Base-by-base conservation (phyloP, 768 basidiomycete genomes). In the Boletus sp. region DNA sequence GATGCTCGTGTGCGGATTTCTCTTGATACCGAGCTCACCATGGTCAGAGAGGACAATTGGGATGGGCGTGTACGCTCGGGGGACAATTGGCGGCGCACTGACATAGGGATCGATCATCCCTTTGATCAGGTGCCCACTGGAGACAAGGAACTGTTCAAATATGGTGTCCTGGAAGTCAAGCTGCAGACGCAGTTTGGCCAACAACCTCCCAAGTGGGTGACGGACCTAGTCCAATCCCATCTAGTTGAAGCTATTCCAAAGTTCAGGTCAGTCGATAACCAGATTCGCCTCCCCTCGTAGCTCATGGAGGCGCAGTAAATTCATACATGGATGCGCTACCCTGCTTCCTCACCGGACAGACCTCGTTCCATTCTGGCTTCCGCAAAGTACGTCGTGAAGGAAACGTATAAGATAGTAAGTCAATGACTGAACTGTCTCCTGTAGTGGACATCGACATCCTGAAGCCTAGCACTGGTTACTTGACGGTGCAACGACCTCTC, bases 1-100 rank as follows among this genome's bases (percentile, higher is more conserved):
- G 96, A 99, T 68, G 96, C 94, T n/a, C 86, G 93, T 50, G 97
- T 99, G 37, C 94, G 97, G 50, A 98, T 99, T 58, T 98, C 97
- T 17, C 85, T 99, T 57, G 97, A 99, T 68, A 99, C 97, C 0
- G 93, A 98, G 71, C 83, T 99, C 35, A 89, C 92, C 4, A 87
- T 99, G 82, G 73, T 97, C 52, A 83, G 97, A 59, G 97, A 99
- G 73, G 97, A 98, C 67, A 92, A 97, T 67, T 98, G 95, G 92
- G 95, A 98, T 71, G 91, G 89, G 2, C 69, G 71, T 39, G 69
- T 71, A 7, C 88, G 96, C n/a, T 76, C 93, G 0, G 84, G 86
- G 7, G 79, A 88, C 51, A 97, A 99, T 71, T 99, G 97, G 97
- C 83, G 97, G 36, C 80, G 97, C 47, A 94, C 83, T 48, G 97